These are phyloP conservation scores for Tetrahymena malaccensis DNA, from an alignment of 73 alveolate species.

Conservation along the genomic window DNA sequence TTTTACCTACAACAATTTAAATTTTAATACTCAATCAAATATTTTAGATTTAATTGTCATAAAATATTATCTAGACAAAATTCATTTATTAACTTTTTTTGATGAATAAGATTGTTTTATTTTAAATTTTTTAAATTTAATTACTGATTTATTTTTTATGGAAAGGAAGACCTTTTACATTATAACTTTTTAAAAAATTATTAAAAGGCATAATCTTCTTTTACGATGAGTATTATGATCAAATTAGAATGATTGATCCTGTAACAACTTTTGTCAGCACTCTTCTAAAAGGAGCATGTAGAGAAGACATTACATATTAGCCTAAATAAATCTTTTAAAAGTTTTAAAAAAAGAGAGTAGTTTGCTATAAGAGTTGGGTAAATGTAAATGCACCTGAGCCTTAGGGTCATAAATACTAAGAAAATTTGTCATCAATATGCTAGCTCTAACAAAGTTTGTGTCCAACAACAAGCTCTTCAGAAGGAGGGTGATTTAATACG, in stretches of 20 bases:
- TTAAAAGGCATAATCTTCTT: neutral
- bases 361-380: neutral
- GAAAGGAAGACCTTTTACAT: neutral
- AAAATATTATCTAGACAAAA: too few relatives aligned
- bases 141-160: neutral
- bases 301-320: neutral
- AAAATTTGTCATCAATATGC: neutral
- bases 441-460: neutral
- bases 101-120: too few relatives aligned
- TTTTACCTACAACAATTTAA: too few relatives aligned
- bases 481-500: neutral
- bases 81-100: too few relatives aligned
- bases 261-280: neutral
- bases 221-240: neutral
- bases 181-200: neutral
- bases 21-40: too few relatives aligned
- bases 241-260: neutral
- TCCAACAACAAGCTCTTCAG: neutral
- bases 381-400: neutral
- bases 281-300: neutral
- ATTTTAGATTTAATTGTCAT: too few relatives aligned
- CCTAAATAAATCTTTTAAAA: neutral
- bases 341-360: neutral
- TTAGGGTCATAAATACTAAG: neutral
- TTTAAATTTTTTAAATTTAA: too few relatives aligned